A percentile compares a stretch with the other conserved stretches of the same genome.
Conservation (phyloP, 441 rosid genomes). For the Aleurites moluccanus region DNA sequence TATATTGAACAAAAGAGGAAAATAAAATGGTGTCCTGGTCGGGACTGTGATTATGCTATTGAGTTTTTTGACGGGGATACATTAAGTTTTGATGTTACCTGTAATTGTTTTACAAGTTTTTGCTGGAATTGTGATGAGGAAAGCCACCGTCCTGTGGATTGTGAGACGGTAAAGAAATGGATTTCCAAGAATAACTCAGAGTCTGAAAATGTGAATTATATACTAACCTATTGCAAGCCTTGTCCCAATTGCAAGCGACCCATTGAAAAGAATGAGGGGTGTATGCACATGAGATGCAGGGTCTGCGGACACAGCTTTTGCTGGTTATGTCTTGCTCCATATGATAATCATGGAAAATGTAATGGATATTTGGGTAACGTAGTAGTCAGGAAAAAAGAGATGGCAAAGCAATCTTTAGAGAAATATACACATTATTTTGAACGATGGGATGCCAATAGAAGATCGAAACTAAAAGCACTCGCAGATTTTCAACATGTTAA, state of each 20-base stretch:
- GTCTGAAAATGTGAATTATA: slow-evolving; percentile 68
- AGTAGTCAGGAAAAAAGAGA: slow-evolving; percentile 37
- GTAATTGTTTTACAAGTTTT: slow-evolving; percentile 53
- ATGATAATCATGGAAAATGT: slow-evolving; percentile 39
- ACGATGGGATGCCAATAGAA: slow-evolving; percentile 68
- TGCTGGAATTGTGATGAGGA: slow-evolving; percentile 80
- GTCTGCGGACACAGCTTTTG: slow-evolving; percentile 62
- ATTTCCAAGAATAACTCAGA: slow-evolving; percentile 59
- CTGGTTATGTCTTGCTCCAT: slow-evolving; percentile 69
- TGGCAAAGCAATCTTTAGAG: slow-evolving; percentile 54
- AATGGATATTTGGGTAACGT: slow-evolving; percentile 25
- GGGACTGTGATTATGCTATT: slow-evolving; percentile 57
- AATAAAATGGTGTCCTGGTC: slow-evolving; percentile 72
- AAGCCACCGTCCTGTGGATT: slow-evolving; percentile 80
- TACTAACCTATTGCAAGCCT: slow-evolving; percentile 66
- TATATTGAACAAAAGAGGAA: slow-evolving; percentile 53
- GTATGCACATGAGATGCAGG: slow-evolving; percentile 67
- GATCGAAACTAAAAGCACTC: slow-evolving; percentile 50
- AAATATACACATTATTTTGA: slow-evolving; percentile 73
- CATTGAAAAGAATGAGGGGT: slow-evolving; percentile 75
- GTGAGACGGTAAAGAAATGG: slow-evolving; percentile 64
- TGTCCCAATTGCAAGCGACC: slow-evolving; percentile 79
- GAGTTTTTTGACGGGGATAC: slow-evolving; percentile 41
- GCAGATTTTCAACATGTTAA: slow-evolving; percentile 41
- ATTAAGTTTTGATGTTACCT: slow-evolving; percentile 50